Conservation (phyloP, 805 yeast genomes). For the Kazachstania taianensis region DNA sequence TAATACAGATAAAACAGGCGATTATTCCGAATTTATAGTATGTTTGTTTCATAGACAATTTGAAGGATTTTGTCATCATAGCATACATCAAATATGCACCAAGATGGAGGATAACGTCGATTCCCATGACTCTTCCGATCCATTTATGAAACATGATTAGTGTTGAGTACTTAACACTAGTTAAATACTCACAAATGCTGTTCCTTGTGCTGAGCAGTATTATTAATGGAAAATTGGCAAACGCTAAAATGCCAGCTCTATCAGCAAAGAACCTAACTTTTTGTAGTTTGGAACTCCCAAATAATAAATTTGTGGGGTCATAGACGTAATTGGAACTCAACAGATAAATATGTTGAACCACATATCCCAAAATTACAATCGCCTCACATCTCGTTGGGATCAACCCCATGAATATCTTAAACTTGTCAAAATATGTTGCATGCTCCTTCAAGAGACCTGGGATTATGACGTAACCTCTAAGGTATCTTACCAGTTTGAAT, state of each 20-base stretch:
- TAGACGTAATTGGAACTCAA: constrained; percentile 7
- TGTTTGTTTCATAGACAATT: constrained; percentile 5
- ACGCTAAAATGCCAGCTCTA: constrained; percentile 38
- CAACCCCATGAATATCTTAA: constrained; percentile 9
- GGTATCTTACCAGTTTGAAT: constrained; percentile 6
- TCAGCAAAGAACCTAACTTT: constrained; percentile 32
- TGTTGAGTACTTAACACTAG: constrained; percentile 55
- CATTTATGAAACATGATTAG: constrained; percentile 61
- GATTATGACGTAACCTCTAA: constrained; percentile 12
- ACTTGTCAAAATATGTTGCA: constrained; percentile 11
- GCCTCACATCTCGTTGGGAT: constrained; percentile 19
- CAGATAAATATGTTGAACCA: constrained; percentile 11
- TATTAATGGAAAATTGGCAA: constrained; percentile 42
- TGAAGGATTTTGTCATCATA: constrained; percentile 9
- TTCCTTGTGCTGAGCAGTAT: constrained; percentile 64
- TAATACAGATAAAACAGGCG: constrained; percentile 23
- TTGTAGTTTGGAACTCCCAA: constrained; percentile 10
- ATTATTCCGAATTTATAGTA: constrained; percentile 38
- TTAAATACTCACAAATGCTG: constrained; percentile 48
- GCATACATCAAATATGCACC: constrained; percentile 32
- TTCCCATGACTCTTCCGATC: constrained; percentile 33
- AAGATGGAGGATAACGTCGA: constrained; percentile 33
- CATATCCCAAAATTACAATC: constrained; percentile 10
- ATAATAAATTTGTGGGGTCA: constrained; percentile 12
- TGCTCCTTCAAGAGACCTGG: constrained; percentile 15